Percentiles rank a stretch among this genome's conserved stretches.
Evolutionary conservation across 192 early-diverging fungal genomes (phyloP).

Genomic region (Entophlyctis luteolus): DNA sequence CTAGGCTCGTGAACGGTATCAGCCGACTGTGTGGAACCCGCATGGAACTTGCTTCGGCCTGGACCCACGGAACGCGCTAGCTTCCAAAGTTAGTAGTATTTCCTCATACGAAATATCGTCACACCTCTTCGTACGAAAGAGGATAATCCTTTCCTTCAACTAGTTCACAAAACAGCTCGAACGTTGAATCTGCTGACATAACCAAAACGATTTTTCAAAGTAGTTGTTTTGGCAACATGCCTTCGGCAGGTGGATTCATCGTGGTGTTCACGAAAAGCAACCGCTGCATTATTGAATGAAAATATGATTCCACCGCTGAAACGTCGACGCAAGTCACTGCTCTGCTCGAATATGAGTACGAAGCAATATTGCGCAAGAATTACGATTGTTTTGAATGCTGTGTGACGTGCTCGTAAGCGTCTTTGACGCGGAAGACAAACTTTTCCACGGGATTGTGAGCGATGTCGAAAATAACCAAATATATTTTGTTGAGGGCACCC

Average conservation of each 20-base stretch:
- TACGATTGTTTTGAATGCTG: constrained; percentile 22
- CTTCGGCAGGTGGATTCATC: constrained; percentile 20
- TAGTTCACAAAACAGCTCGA: constrained; percentile 34
- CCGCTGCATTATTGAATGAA: constrained; percentile 30
- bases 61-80: constrained; percentile 29
- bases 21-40: constrained; percentile 13
- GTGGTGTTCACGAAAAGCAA: constrained; percentile 22
- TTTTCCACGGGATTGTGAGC: constrained; percentile 29
- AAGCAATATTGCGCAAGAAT: not conserved
- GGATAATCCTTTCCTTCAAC: constrained; percentile 14
- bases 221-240: not conserved
- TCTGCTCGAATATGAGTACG: not conserved
- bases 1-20: constrained; percentile 35
- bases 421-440: constrained; percentile 34
- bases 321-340: constrained; percentile 25
- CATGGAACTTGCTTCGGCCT: constrained; percentile 18
- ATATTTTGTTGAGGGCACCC: constrained; percentile 31
- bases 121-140: constrained; percentile 8
- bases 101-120: not conserved
- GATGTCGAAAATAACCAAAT: constrained; percentile 29
- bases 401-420: constrained; percentile 22
- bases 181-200: constrained; percentile 20
- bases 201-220: not conserved
- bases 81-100: not conserved
- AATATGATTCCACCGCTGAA: constrained; percentile 24